Percentiles rank a stretch among this genome's conserved stretches.
These are phyloP conservation scores for Mimosa pudica DNA, from an alignment of 306 rosid genomes.

Conservation along the genomic window DNA sequence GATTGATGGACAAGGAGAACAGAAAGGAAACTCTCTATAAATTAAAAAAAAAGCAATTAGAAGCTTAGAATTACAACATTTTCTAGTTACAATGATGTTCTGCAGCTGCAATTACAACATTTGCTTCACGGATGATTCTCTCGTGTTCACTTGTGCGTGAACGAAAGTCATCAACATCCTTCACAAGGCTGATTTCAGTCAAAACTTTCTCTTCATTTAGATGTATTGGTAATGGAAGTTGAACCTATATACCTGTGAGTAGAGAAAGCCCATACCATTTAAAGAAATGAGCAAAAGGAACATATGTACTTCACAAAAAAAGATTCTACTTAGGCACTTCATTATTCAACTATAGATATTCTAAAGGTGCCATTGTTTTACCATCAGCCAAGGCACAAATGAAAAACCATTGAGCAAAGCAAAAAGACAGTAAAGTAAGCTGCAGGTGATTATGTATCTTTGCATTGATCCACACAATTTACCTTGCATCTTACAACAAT, in stretches of 20 bases:
- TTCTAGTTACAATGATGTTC: slow-evolving; percentile 78
- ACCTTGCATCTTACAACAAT: no score
- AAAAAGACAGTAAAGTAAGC: no score
- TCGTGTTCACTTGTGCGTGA: slow-evolving; percentile 70
- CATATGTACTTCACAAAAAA: neutral
- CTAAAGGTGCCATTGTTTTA: no score
- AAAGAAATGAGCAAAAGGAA: neutral
- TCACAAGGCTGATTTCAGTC: slow-evolving; percentile 76
- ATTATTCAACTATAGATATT: no score
- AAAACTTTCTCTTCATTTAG: slow-evolving; percentile 83
- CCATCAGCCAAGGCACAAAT: no score
- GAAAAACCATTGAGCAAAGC: no score
- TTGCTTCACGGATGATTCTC: slow-evolving; percentile 71
- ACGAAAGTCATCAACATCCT: slow-evolving; percentile 97
- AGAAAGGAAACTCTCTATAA: neutral
- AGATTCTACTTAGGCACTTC: no score
- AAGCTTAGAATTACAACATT: slow-evolving; percentile 7
- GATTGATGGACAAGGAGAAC: neutral
- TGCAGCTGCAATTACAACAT: slow-evolving; percentile 90
- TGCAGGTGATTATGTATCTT: no score
- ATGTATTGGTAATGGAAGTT: slow-evolving; percentile 92
- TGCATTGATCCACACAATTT: no score
- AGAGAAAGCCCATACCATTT: slow-evolving; percentile 34
- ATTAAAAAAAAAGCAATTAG: slow-evolving; percentile 4
- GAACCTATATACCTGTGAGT: slow-evolving; percentile 82